Percentiles rank a stretch among this genome's conserved stretches.
Evolutionary conservation across 2,329 filamentous ascomycete genomes (phyloP).

Genomic region (Xylariales sp.): DNA sequence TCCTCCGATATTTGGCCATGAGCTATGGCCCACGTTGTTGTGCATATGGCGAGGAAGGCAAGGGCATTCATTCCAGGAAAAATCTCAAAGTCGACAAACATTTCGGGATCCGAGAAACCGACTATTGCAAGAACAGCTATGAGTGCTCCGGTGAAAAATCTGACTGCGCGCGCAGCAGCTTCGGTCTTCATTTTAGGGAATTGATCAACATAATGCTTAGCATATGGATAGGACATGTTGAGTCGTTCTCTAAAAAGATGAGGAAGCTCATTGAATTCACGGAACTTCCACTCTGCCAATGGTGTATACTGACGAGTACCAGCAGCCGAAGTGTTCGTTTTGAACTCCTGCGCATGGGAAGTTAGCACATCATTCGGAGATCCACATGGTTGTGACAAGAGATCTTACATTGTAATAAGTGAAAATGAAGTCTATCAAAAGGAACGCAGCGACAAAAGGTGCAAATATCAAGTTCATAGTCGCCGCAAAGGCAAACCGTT

Average conservation of each 20-base stretch:
- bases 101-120: slow-evolving; percentile 83
- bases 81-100: slow-evolving; percentile 89
- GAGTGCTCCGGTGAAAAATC: slow-evolving; percentile 83
- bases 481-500: slow-evolving; percentile 77
- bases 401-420: slow-evolving; percentile 82
- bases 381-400: too few species aligned
- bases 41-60: slow-evolving; percentile 84
- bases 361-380: too few species aligned
- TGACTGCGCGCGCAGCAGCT: slow-evolving; percentile 76
- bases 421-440: slow-evolving; percentile 86
- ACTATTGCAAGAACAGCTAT: slow-evolving; percentile 80
- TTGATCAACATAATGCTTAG: slow-evolving; percentile 87
- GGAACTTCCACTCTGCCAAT: slow-evolving; percentile 95
- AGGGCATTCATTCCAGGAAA: slow-evolving; percentile 83
- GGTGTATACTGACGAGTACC: slow-evolving; percentile 90
- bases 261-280: slow-evolving; percentile 94
- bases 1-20: slow-evolving; percentile 84
- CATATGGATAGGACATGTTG: slow-evolving; percentile 93
- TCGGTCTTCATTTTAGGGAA: slow-evolving; percentile 95
- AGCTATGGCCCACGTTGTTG: slow-evolving; percentile 77
- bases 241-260: slow-evolving; percentile 87
- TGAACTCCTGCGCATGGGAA: slow-evolving; percentile 75
- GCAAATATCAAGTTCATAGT: slow-evolving; percentile 82
- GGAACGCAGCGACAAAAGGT: slow-evolving; percentile 82
- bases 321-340: slow-evolving; percentile 84